A percentile compares a stretch with the other conserved stretches of the same genome.
phyloP scores from a whole-genome alignment of 2,329 filamentous ascomycete genomes.

The Penicillium sp. region DNA sequence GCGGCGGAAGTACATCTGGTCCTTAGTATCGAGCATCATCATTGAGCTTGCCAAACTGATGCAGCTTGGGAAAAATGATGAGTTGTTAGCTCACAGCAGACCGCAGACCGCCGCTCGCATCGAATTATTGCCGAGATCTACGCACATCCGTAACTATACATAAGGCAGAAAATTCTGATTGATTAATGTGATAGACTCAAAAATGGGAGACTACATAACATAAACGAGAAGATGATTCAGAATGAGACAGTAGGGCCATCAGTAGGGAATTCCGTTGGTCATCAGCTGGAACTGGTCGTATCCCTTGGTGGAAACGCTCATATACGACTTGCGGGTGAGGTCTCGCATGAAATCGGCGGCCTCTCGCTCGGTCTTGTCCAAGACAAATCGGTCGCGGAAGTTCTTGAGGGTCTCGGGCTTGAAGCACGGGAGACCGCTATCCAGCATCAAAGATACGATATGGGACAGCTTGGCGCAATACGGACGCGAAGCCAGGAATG shows the following conservation, averaged over 20 bases:
- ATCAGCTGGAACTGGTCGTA: slow-evolving; percentile 98
- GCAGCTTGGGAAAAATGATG: not conserved
- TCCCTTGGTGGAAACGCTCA: slow-evolving; percentile 85
- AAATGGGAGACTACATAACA: not conserved
- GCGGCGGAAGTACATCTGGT: not conserved
- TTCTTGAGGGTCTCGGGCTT: slow-evolving; percentile 92
- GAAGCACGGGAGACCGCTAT: slow-evolving; percentile 94
- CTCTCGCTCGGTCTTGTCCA: slow-evolving; percentile 87
- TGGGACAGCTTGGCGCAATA: slow-evolving; percentile 86
- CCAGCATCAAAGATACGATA: slow-evolving; percentile 91
- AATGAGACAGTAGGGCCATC: slow-evolving; percentile 20
- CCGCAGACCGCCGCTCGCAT: too few relatives aligned
- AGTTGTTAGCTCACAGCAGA: too few relatives aligned
- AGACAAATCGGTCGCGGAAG: slow-evolving; percentile 87
- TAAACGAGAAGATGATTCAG: not conserved
- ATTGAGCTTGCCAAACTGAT: not conserved
- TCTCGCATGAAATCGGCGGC: slow-evolving; percentile 92
- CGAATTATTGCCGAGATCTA: not conserved
- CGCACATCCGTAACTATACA: not conserved
- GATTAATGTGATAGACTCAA: not conserved
- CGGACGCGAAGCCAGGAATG: slow-evolving; percentile 82
- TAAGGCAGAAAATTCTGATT: not conserved
- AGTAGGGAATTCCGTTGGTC: slow-evolving; percentile 97
- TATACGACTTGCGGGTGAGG: slow-evolving; percentile 83
- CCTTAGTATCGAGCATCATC: not conserved